Conservation (phyloP, 2,329 filamentous ascomycete species). For the Paecilomyces niveus region DNA sequence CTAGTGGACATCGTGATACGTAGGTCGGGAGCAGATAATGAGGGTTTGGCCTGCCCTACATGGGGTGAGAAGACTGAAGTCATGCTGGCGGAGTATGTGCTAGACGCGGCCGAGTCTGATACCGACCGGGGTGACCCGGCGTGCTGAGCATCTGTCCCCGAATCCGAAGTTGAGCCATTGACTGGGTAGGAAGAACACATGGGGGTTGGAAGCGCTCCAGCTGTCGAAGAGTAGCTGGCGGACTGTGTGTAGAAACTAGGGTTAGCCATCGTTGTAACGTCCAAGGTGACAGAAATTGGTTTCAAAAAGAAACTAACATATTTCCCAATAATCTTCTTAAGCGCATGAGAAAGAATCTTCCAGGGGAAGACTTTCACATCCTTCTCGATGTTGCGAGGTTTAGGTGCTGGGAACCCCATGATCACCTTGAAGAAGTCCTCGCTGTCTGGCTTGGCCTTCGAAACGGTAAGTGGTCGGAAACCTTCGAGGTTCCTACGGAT, state of each 20-base stretch:
- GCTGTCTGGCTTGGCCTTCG: conserved; percentile 83
- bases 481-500: conserved; percentile 94
- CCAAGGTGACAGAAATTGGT: conserved; percentile 7
- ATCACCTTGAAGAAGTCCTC: conserved; percentile 99
- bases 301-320: conserved; percentile 54
- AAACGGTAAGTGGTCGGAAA: conserved; percentile 86
- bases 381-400: conserved; percentile 97
- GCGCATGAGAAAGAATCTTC: conserved; percentile 76
- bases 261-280: conserved; percentile 25
- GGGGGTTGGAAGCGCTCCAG: conserved; percentile 36
- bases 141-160: conserved; percentile 41
- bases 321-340: conserved; percentile 99
- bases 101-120: conserved; percentile 38
- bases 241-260: conserved; percentile 38
- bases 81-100: conserved; percentile 37
- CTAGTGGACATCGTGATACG: conserved; percentile 26
- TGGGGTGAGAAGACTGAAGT: conserved; percentile 40
- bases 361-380: conserved; percentile 98
- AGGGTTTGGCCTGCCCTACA: conserved; percentile 19
- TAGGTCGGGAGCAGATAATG: conserved; percentile 26
- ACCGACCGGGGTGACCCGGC: conserved; percentile 44
- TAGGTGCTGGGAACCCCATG: conserved; percentile 93
- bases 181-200: conserved; percentile 32
- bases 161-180: conserved; percentile 39
- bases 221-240: conserved; percentile 62